Evolutionary conservation across 2,329 filamentous ascomycete genomes (phyloP).

Genomic region (Exophiala bonariae): DNA sequence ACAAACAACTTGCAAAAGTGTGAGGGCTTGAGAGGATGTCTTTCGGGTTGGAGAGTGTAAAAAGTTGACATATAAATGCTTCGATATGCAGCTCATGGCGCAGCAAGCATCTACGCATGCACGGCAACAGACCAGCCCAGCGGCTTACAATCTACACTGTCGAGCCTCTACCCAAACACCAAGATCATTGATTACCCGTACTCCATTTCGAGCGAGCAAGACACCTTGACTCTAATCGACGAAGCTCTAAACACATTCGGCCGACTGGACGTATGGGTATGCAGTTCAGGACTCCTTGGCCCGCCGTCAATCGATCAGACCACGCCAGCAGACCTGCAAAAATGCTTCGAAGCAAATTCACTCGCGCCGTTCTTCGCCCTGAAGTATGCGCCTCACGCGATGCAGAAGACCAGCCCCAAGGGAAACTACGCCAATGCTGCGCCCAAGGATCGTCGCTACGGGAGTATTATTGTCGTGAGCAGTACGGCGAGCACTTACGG

Average conservation of each 20-base stretch:
- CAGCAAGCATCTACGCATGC: constrained; percentile 59
- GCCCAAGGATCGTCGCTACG: constrained; percentile 61
- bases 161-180: constrained; percentile 52
- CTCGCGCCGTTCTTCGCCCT: constrained; percentile 65
- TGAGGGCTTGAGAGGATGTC: too few species aligned
- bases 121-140: constrained; percentile 18
- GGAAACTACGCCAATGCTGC: constrained; percentile 61
- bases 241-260: constrained; percentile 63
- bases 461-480: constrained; percentile 62
- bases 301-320: constrained; percentile 59
- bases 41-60: too few species aligned
- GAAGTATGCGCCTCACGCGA: constrained; percentile 64
- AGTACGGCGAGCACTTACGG: constrained; percentile 59
- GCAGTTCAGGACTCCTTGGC: constrained; percentile 57
- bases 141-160: constrained; percentile 32
- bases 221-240: constrained; percentile 61
- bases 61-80: too few species aligned
- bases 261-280: constrained; percentile 62
- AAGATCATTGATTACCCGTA: constrained; percentile 64
- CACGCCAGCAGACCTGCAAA: constrained; percentile 56
- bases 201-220: constrained; percentile 59
- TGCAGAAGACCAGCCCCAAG: constrained; percentile 58
- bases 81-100: constrained; percentile 56
- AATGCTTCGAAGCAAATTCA: constrained; percentile 61
- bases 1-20: too few species aligned